Evolutionary conservation across 2,329 filamentous ascomycete species (phyloP).

Genomic region (Phialophora chinensis): DNA sequence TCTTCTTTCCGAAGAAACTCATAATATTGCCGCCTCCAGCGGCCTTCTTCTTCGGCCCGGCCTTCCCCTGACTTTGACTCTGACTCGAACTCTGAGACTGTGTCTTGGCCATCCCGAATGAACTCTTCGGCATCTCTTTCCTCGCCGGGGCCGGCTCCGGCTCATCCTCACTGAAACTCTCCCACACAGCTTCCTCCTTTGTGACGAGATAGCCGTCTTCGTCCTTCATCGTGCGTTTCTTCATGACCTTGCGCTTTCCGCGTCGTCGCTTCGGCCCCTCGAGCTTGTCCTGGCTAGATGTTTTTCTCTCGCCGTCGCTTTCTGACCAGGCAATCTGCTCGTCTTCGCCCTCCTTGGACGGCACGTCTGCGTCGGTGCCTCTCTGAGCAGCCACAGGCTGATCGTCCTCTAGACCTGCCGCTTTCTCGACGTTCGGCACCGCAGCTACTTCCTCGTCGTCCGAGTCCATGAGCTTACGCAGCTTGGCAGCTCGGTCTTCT

Average conservation of each 20-base stretch:
- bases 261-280: slow-evolving; percentile 70
- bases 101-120: slow-evolving; percentile 45
- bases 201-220: slow-evolving; percentile 92
- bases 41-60: slow-evolving; percentile 48
- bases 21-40: slow-evolving; percentile 75
- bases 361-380: slow-evolving; percentile 15
- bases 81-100: slow-evolving; percentile 60
- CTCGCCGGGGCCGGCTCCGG: slow-evolving; percentile 56
- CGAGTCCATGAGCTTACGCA: slow-evolving; percentile 78
- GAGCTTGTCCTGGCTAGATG: slow-evolving; percentile 47
- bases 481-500: slow-evolving; percentile 66
- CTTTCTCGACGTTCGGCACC: slow-evolving; percentile 40
- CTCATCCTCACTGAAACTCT: slow-evolving; percentile 92
- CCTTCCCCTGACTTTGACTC: slow-evolving; percentile 30
- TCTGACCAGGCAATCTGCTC: slow-evolving; percentile 54
- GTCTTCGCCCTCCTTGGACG: slow-evolving; percentile 61
- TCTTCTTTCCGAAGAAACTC: slow-evolving; percentile 87
- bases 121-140: slow-evolving; percentile 43
- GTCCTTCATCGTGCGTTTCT: slow-evolving; percentile 85
- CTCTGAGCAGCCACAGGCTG: slow-evolving; percentile 24
- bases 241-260: slow-evolving; percentile 79
- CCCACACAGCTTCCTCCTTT: slow-evolving; percentile 82
- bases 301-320: slow-evolving; percentile 34
- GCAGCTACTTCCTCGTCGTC: slow-evolving; percentile 55
- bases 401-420: slow-evolving; percentile 23